Evolutionary conservation across 1,284 basidiomycete species (phyloP).

Genomic region (Xerocomus amazonicus): DNA sequence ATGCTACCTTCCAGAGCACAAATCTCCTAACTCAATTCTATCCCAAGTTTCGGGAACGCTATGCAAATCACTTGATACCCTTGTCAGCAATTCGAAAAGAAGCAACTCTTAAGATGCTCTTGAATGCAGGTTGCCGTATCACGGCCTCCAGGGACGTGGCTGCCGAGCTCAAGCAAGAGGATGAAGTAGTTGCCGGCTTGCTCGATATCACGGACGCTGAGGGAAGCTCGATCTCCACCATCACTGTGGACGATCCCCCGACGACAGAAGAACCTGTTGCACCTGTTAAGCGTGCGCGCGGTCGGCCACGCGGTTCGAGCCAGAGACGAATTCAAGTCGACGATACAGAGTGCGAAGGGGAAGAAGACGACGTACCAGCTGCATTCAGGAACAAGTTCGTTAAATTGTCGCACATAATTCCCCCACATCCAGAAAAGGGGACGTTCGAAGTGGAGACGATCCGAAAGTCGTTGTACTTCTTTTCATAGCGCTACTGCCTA

Average conservation of each 20-base stretch:
- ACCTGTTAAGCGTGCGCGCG: constrained; percentile 16
- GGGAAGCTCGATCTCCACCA: constrained; percentile 24
- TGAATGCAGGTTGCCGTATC: constrained; percentile 42
- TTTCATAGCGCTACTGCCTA: constrained; percentile 52
- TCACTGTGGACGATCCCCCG: constrained; percentile 8
- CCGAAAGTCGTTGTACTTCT: constrained; percentile 85
- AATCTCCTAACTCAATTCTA: not conserved
- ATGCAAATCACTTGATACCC: constrained; percentile 74
- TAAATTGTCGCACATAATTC: constrained; percentile 73
- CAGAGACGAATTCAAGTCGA: constrained; percentile 14
- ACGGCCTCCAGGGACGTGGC: constrained; percentile 41
- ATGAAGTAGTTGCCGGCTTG: constrained; percentile 25
- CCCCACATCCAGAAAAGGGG: constrained; percentile 84
- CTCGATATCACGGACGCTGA: constrained; percentile 27
- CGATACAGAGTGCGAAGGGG: constrained; percentile 10
- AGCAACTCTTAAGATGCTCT: constrained; percentile 38
- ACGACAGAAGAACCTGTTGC: constrained; percentile 13
- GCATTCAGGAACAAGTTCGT: constrained; percentile 63
- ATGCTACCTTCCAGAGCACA: too few relatives aligned
- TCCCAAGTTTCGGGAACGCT: constrained; percentile 71
- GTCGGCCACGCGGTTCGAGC: constrained; percentile 16
- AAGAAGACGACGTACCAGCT: constrained; percentile 25
- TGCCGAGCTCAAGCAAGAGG: constrained; percentile 32
- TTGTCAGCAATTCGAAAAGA: constrained; percentile 46
- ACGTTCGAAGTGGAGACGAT: constrained; percentile 86